phyloP scores from a whole-genome alignment of 305 asterid genomes.

The Ruellia speciosa region DNA sequence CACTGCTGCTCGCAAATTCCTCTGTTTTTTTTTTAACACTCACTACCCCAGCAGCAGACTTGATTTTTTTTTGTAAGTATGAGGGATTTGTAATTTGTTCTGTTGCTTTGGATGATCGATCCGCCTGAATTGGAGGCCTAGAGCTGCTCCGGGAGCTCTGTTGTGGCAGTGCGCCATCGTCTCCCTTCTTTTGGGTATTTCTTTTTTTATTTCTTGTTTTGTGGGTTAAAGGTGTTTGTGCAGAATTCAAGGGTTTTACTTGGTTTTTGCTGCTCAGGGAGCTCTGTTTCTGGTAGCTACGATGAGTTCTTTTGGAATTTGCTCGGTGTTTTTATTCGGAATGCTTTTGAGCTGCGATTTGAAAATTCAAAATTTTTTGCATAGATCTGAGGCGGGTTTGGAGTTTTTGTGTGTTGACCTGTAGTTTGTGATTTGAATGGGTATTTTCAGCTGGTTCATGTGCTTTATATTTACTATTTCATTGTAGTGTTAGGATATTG shows the following conservation, averaged over 20 bases:
- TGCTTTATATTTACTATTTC: no score
- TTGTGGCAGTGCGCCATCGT: background rate
- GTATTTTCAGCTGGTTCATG: no score
- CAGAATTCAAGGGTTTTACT: background rate
- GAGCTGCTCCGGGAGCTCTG: slow-evolving; percentile 1
- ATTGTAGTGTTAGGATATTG: no score
- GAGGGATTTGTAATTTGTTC: background rate
- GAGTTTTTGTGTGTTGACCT: background rate
- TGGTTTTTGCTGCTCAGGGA: background rate
- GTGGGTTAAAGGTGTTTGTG: background rate
- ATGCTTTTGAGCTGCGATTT: background rate
- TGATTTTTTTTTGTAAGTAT: background rate
- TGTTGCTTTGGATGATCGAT: background rate
- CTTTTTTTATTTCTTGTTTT: background rate
- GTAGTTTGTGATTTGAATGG: background rate
- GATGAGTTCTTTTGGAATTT: background rate
- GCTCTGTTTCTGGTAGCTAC: background rate
- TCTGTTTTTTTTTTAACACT: no score
- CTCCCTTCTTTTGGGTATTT: background rate
- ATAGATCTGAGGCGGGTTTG: background rate
- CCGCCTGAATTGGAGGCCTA: background rate
- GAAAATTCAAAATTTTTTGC: background rate
- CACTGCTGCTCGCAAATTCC: no score
- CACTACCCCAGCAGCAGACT: no score
- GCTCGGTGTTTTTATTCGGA: background rate